These are phyloP conservation scores for Alternaria sp. DNA, from an alignment of 2,329 filamentous ascomycete species.

Conservation along the genomic window DNA sequence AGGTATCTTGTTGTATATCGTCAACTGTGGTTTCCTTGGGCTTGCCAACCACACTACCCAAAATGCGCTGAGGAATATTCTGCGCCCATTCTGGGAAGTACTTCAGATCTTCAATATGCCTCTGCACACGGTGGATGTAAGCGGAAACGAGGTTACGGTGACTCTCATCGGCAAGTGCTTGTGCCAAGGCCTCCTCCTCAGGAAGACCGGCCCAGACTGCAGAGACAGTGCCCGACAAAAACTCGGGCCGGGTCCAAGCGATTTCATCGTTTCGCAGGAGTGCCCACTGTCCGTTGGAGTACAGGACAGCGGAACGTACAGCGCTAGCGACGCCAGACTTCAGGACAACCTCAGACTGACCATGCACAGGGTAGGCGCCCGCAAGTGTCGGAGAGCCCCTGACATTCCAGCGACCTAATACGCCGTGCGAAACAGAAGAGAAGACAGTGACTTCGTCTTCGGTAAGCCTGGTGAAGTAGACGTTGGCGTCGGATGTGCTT, in stretches of 20 bases:
- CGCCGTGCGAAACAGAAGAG: slow-evolving; percentile 77
- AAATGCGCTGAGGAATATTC: slow-evolving; percentile 71
- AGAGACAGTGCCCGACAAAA: slow-evolving; percentile 78
- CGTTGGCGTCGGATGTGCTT: slow-evolving; percentile 78
- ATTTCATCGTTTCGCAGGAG: slow-evolving; percentile 82
- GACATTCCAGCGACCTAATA: slow-evolving; percentile 77
- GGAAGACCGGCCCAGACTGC: slow-evolving; percentile 83
- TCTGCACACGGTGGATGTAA: slow-evolving; percentile 86
- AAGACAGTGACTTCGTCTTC: slow-evolving; percentile 75
- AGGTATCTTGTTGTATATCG: slow-evolving; percentile 72
- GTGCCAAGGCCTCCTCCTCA: slow-evolving; percentile 75
- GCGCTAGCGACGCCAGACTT: slow-evolving; percentile 74
- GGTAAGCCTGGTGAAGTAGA: slow-evolving; percentile 88
- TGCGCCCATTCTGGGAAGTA: slow-evolving; percentile 78
- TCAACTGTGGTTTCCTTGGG: slow-evolving; percentile 64
- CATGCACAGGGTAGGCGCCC: slow-evolving; percentile 64
- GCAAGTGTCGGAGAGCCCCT: slow-evolving; percentile 51
- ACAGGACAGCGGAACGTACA: slow-evolving; percentile 75
- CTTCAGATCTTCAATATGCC: slow-evolving; percentile 81
- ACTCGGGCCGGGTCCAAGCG: slow-evolving; percentile 83
- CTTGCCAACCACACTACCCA: slow-evolving; percentile 63
- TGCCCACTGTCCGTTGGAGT: slow-evolving; percentile 76
- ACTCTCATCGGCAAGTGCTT: slow-evolving; percentile 84
- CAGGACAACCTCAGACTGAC: slow-evolving; percentile 82
- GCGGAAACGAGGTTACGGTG: slow-evolving; percentile 81